A percentile compares a stretch with the other conserved stretches of the same genome.
Conservation (phyloP, 352 stramenopile species). For the Phytophthora capsici region DNA sequence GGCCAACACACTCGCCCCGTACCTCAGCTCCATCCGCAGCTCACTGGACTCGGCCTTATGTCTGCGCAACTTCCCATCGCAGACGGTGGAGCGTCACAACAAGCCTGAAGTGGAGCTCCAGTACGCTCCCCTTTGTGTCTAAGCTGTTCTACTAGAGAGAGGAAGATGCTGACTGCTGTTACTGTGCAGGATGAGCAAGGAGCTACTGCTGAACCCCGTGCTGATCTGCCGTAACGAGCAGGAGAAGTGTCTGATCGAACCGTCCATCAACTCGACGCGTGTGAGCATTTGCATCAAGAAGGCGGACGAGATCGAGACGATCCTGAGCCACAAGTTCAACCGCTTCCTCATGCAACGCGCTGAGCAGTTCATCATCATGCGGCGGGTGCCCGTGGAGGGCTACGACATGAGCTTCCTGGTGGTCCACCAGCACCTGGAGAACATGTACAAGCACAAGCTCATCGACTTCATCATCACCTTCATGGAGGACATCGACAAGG, state of each 20-base stretch:
- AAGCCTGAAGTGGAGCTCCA: constrained; percentile 95
- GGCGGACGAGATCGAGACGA: constrained; percentile 93
- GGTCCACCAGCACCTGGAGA: constrained; percentile 94
- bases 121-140: constrained; percentile 40
- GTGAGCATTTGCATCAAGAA: constrained; percentile 97
- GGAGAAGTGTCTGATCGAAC: constrained; percentile 95
- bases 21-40: constrained; percentile 92
- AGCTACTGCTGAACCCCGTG: constrained; percentile 94
- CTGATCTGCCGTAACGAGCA: constrained; percentile 94
- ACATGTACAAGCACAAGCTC: constrained; percentile 97
- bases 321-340: constrained; percentile 96
- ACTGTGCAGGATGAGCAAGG: constrained; percentile 84
- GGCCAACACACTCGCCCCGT: constrained; percentile 91
- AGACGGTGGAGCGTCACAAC: constrained; percentile 96
- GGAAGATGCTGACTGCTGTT: neutral
- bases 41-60: constrained; percentile 93
- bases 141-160: neutral
- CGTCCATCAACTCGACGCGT: constrained; percentile 95
- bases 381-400: constrained; percentile 89
- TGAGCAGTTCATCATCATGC: constrained; percentile 96
- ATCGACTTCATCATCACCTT: constrained; percentile 98
- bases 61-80: constrained; percentile 96
- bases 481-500: constrained; percentile 98
- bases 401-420: constrained; percentile 98
- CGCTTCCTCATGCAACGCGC: constrained; percentile 96